Percentiles rank a stretch among this genome's conserved stretches.
Conservation (phyloP, 306 rosid species). For the Carpinus fangiana region DNA sequence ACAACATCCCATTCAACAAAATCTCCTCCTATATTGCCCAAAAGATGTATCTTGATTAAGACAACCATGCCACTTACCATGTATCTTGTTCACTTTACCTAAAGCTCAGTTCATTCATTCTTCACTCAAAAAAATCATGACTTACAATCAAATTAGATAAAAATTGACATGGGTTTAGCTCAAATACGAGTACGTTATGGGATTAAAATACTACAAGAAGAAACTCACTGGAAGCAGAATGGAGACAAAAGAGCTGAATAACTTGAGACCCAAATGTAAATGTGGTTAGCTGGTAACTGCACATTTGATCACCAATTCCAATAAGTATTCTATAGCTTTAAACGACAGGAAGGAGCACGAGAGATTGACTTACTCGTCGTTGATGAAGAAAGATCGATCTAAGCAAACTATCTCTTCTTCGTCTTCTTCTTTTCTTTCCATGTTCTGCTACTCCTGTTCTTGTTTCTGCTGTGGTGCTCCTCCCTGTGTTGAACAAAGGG, state of each 20-base stretch:
- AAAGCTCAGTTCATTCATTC: background rate
- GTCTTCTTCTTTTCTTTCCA: constrained; percentile 36
- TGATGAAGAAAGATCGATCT: constrained; percentile 68
- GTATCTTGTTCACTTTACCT: background rate
- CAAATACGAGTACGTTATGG: background rate
- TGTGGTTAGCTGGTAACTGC: constrained; percentile 75
- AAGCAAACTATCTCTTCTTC: constrained; percentile 75
- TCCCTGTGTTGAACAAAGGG: background rate
- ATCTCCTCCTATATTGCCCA: background rate
- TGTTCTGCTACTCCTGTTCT: background rate
- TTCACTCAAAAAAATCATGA: background rate
- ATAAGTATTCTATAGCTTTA: background rate
- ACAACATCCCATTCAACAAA: background rate
- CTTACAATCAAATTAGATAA: background rate
- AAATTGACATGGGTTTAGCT: background rate
- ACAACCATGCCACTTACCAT: background rate
- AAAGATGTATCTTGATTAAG: background rate
- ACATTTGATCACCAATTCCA: constrained; percentile 12
- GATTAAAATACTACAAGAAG: background rate
- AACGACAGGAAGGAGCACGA: background rate
- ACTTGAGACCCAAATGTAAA: constrained; percentile 83
- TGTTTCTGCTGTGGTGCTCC: too few species aligned
- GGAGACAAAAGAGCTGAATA: constrained; percentile 70
- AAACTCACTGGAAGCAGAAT: constrained; percentile 85
- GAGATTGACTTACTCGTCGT: constrained; percentile 57